Percentiles rank a stretch among this genome's conserved stretches.
Conservation (phyloP, 2,329 filamentous ascomycete genomes). For the Claviceps africana region DNA sequence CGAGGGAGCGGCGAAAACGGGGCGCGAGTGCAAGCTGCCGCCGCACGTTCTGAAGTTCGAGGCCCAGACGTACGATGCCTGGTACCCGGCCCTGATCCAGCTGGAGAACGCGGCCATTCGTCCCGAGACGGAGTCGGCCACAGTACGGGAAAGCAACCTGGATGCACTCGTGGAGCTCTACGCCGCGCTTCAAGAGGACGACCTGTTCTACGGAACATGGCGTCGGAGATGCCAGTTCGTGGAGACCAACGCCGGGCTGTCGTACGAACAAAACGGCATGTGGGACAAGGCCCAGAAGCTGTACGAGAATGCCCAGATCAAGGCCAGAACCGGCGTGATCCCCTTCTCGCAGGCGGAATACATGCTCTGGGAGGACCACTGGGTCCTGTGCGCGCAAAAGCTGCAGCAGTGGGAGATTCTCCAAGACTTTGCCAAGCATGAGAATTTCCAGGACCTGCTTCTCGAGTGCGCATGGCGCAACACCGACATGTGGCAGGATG, state of each 20-base stretch:
- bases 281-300: slow-evolving; percentile 98
- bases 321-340: slow-evolving; percentile 87
- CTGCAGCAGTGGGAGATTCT: slow-evolving; percentile 98
- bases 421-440: slow-evolving; percentile 94
- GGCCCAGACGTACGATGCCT: slow-evolving; percentile 85
- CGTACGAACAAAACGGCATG: slow-evolving; percentile 97
- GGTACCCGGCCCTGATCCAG: slow-evolving; percentile 88
- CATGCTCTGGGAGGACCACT: slow-evolving; percentile 99
- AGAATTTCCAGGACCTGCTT: slow-evolving; percentile 93
- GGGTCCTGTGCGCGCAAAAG: slow-evolving; percentile 95
- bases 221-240: slow-evolving; percentile 88
- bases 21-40: slow-evolving; percentile 80
- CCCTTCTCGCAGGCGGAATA: slow-evolving; percentile 96
- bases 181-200: slow-evolving; percentile 79
- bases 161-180: slow-evolving; percentile 95
- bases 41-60: slow-evolving; percentile 94
- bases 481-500: slow-evolving; percentile 84
- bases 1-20: slow-evolving; percentile 71
- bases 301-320: slow-evolving; percentile 94
- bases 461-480: slow-evolving; percentile 93
- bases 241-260: slow-evolving; percentile 91
- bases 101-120: slow-evolving; percentile 80
- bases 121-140: slow-evolving; percentile 70
- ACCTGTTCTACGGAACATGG: slow-evolving; percentile 97
- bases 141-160: slow-evolving; percentile 82